Evolutionary conservation across 2,329 filamentous ascomycete genomes (phyloP).

Genomic region (Aureobasidium leucospermi): DNA sequence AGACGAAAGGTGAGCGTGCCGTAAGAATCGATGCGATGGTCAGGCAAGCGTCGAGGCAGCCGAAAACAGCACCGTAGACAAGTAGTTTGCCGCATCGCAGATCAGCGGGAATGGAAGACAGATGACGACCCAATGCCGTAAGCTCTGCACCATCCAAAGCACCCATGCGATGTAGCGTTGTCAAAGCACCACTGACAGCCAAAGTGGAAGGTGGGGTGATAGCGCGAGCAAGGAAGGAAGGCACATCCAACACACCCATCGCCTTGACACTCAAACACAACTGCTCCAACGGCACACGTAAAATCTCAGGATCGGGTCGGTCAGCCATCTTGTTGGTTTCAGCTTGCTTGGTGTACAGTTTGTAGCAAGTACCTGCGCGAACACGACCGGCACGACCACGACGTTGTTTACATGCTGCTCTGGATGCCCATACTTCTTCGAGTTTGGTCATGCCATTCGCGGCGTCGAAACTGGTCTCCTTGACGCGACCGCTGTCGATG

Average conservation of each 20-base stretch:
- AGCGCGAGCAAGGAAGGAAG: conserved; percentile 72
- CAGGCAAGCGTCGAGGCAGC: conserved; percentile 80
- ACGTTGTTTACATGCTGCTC: conserved; percentile 88
- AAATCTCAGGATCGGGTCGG: conserved; percentile 86
- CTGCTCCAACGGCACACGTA: conserved; percentile 86
- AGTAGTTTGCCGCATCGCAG: conserved; percentile 89
- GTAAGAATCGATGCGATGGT: conserved; percentile 91
- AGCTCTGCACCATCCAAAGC: conserved; percentile 79
- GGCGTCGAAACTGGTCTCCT: conserved; percentile 91
- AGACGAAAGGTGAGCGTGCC: conserved; percentile 76
- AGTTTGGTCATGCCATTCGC: conserved; percentile 90
- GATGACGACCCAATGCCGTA: conserved; percentile 82
- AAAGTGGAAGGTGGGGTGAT: conserved; percentile 80
- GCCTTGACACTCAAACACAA: conserved; percentile 89
- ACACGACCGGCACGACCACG: conserved; percentile 91
- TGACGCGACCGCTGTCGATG: conserved; percentile 90
- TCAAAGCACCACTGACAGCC: conserved; percentile 80
- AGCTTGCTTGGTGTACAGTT: conserved; percentile 81
- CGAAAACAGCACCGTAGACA: conserved; percentile 90
- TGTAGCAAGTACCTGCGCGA: conserved; percentile 85
- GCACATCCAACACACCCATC: conserved; percentile 83
- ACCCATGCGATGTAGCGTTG: conserved; percentile 74
- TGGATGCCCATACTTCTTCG: conserved; percentile 90
- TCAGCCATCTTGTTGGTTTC: conserved; percentile 76
- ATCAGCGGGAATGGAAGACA: conserved; percentile 93